phyloP scores from a whole-genome alignment of 1,139 yeast genomes.

The Pneumocystis carinii region DNA sequence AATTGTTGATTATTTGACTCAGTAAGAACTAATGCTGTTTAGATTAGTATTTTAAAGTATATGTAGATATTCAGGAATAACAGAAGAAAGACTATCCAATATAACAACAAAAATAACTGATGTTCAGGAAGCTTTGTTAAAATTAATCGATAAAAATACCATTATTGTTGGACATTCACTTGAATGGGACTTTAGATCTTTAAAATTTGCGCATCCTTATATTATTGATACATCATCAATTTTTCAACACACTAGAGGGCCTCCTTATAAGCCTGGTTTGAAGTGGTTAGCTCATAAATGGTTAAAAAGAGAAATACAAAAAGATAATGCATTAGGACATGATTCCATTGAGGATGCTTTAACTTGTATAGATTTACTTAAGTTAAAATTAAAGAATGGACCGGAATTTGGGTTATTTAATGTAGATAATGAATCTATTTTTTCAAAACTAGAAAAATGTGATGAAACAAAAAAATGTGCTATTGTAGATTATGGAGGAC shows the following conservation, averaged over 20 bases:
- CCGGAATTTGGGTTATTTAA: constrained; percentile 41
- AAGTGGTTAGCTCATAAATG: constrained; percentile 47
- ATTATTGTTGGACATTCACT: constrained; percentile 82
- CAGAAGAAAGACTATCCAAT: constrained; percentile 44
- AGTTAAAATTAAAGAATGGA: constrained; percentile 55
- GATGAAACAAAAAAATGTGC: constrained; percentile 17
- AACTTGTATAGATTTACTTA: constrained; percentile 65
- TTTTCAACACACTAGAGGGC: constrained; percentile 66
- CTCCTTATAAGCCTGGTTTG: constrained; percentile 64
- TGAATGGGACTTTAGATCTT: constrained; percentile 75
- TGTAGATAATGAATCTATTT: constrained; percentile 31
- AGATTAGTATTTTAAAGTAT: background rate
- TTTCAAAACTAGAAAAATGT: constrained; percentile 21
- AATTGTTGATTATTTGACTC: constrained; percentile 66
- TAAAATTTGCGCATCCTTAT: constrained; percentile 55
- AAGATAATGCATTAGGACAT: constrained; percentile 44
- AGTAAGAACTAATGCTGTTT: constrained; percentile 11
- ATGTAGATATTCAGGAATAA: constrained; percentile 59
- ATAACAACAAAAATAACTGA: constrained; percentile 55
- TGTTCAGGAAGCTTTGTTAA: constrained; percentile 43
- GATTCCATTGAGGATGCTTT: constrained; percentile 75
- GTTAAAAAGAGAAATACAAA: constrained; percentile 50
- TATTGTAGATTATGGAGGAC: constrained; percentile 25
- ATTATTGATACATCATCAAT: constrained; percentile 76
- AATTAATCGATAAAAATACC: constrained; percentile 46